Base-by-base conservation (phyloP, 129 eudicot genomes). In the Oenanthe sinensis region DNA sequence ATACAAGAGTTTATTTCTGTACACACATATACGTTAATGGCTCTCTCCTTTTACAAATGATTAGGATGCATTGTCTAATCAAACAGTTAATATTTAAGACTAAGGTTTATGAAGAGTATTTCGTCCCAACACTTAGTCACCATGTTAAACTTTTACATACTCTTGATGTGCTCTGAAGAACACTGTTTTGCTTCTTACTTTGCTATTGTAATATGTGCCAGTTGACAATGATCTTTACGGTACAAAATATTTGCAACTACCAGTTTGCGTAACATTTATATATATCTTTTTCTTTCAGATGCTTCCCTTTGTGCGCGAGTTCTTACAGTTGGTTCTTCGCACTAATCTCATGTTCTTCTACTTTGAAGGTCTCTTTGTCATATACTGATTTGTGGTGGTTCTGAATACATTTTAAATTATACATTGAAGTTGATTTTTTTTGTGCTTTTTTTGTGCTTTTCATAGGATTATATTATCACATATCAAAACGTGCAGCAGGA, bases 401-500 rank as follows among this genome's bases (percentile, higher is more conserved):
- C 37, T 68, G n/a, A 2, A 52, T 20, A 13, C 44, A 13, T 47
- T 20, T 45, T 26, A 47, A 65, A 55, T 76, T 14, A 37, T 12
- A 48, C 43, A 47, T 70, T 48, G 77, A 67, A 24, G 58, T 48
- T n/a, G 39, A 79, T 74, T 40, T 46, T 71, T 39, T 70, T 69
- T 79, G 82, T n/a, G n/a, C n/a, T 46, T 71, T 43, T 60, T 54
- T 70, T 77, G 82, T 33, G 36, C 36, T 33, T 46, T 36, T 79
- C 79, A 75, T 88, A 96, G 99, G 99, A 62, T 85, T 96, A 16
- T 96, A 90, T 86, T 96, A 92, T 84, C 99, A 96, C 75, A 87
- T 96, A 80, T 92, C 99, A 75, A 96, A 96, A 79, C 99, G 99
- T 62, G 95, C 97, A 79, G 90, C 99, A 75, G 99, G 99, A 65